A percentile compares a stretch with the other conserved stretches of the same genome.
These are phyloP conservation scores for Farysia itapuensis DNA, from an alignment of 1,284 basidiomycete species.

Conservation along the genomic window DNA sequence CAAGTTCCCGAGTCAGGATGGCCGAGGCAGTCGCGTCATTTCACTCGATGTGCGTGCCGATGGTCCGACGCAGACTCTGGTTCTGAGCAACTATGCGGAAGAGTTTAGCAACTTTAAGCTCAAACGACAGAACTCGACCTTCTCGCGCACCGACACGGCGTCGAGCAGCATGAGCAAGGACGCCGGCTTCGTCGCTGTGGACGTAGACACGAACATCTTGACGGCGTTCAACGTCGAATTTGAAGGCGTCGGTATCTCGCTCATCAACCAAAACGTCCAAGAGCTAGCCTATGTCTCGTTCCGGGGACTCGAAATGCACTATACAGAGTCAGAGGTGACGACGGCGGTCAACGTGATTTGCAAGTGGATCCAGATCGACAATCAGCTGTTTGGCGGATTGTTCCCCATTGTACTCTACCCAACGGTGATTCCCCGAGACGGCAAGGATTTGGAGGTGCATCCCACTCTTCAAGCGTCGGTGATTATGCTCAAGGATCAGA, in stretches of 20 bases:
- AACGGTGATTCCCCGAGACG: constrained; percentile 82
- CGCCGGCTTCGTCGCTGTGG: constrained; percentile 76
- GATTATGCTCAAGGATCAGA: constrained; percentile 80
- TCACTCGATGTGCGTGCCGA: constrained; percentile 93
- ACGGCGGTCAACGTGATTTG: constrained; percentile 82
- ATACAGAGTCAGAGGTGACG: constrained; percentile 77
- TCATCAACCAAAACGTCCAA: constrained; percentile 82
- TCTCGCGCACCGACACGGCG: constrained; percentile 72
- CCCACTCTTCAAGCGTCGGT: constrained; percentile 88
- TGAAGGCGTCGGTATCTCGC: constrained; percentile 87
- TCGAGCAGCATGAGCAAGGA: constrained; percentile 68
- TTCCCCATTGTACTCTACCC: constrained; percentile 97
- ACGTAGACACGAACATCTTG: constrained; percentile 70
- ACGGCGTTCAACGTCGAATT: constrained; percentile 76
- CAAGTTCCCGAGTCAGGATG: constrained; percentile 66
- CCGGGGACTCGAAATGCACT: constrained; percentile 80
- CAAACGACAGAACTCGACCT: constrained; percentile 65
- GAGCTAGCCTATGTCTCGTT: constrained; percentile 89
- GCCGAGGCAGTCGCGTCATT: constrained; percentile 66
- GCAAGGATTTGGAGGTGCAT: constrained; percentile 73
- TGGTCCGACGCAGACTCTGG: constrained; percentile 79
- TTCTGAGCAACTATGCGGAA: constrained; percentile 83
- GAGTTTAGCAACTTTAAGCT: constrained; percentile 88
- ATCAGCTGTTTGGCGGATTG: constrained; percentile 92
- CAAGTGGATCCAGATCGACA: constrained; percentile 83